Evolutionary conservation across 1,284 basidiomycete genomes (phyloP).

Genomic region (Pascua guehoae): DNA sequence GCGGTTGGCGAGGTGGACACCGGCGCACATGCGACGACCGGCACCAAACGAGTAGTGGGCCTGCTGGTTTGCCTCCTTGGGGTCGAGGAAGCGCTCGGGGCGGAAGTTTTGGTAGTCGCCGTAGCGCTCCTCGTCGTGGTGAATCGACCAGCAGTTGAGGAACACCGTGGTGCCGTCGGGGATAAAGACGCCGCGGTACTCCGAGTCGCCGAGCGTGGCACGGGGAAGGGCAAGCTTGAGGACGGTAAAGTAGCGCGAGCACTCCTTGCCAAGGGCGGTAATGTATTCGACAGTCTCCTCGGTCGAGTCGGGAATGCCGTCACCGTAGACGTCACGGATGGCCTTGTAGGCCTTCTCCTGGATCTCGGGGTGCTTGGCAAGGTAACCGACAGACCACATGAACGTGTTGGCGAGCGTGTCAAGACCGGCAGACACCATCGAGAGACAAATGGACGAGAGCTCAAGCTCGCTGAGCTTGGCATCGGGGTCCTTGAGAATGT

Average conservation of each 20-base stretch:
- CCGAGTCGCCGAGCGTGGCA: slow-evolving; percentile 16
- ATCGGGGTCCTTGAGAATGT: slow-evolving; percentile 22
- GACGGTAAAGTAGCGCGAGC: slow-evolving; percentile 19
- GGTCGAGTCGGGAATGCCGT: slow-evolving; percentile 13
- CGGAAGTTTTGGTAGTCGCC: slow-evolving; percentile 18
- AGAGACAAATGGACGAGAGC: slow-evolving; percentile 21
- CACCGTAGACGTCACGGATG: slow-evolving; percentile 10
- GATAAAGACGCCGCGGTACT: slow-evolving; percentile 32
- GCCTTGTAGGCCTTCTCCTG: slow-evolving; percentile 18
- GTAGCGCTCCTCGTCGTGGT: slow-evolving; percentile 24
- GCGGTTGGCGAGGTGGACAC: slow-evolving; percentile 22
- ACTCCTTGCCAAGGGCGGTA: slow-evolving; percentile 14
- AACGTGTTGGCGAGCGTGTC: slow-evolving; percentile 23
- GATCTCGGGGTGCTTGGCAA: slow-evolving; percentile 19
- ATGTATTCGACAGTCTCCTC: slow-evolving; percentile 19
- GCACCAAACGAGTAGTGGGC: slow-evolving; percentile 22
- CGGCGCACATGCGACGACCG: slow-evolving; percentile 23
- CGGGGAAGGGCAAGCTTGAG: slow-evolving; percentile 23
- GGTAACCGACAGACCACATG: slow-evolving; percentile 20
- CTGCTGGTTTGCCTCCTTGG: slow-evolving; percentile 9
- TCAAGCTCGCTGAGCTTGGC: slow-evolving; percentile 15
- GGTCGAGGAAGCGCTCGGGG: slow-evolving; percentile 19
- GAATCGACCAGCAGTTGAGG: slow-evolving; percentile 39
- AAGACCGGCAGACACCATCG: slow-evolving; percentile 22
- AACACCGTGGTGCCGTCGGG: slow-evolving; percentile 37